Conservation (phyloP, 108 stramenopile genomes). For the Nitzschia inconspicua region DNA sequence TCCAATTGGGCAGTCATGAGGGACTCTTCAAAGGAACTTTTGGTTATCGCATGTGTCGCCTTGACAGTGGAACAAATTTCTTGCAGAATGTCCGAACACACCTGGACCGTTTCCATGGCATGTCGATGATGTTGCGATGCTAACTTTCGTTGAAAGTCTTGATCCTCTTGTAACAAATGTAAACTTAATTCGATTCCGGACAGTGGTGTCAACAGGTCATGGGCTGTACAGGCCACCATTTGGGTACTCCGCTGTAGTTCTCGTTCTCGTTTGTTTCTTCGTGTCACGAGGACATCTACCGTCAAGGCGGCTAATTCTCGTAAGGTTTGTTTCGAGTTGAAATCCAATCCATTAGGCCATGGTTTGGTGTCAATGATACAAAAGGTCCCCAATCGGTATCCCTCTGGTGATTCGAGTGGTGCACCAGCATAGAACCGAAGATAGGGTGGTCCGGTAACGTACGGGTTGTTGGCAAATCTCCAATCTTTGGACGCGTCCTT, state of each 20-base stretch:
- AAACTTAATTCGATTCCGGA: slow-evolving; percentile 62
- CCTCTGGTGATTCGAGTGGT: slow-evolving; percentile 65
- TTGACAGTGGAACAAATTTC: slow-evolving; percentile 63
- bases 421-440: slow-evolving; percentile 86
- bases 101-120: slow-evolving; percentile 36
- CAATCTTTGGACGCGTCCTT: slow-evolving; percentile 61
- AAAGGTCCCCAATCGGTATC: slow-evolving; percentile 70
- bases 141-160: slow-evolving; percentile 19
- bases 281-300: slow-evolving; percentile 39
- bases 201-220: slow-evolving; percentile 76
- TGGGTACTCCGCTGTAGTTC: slow-evolving; percentile 36
- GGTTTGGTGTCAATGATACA: slow-evolving; percentile 73
- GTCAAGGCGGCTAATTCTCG: slow-evolving; percentile 55
- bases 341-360: slow-evolving; percentile 42
- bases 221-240: slow-evolving; percentile 62
- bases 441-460: slow-evolving; percentile 64
- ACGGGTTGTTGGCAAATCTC: slow-evolving; percentile 56
- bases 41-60: slow-evolving; percentile 22
- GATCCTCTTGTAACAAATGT: slow-evolving; percentile 50
- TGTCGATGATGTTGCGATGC: slow-evolving; percentile 44
- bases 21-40: background rate
- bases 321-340: slow-evolving; percentile 61
- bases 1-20: no score
- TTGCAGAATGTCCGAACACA: slow-evolving; percentile 55
- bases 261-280: slow-evolving; percentile 29